Percentiles rank a stretch among this genome's conserved stretches.
These are phyloP conservation scores for Xylariaceae sp. DNA, from an alignment of 2,329 filamentous ascomycete genomes.

Conservation along the genomic window DNA sequence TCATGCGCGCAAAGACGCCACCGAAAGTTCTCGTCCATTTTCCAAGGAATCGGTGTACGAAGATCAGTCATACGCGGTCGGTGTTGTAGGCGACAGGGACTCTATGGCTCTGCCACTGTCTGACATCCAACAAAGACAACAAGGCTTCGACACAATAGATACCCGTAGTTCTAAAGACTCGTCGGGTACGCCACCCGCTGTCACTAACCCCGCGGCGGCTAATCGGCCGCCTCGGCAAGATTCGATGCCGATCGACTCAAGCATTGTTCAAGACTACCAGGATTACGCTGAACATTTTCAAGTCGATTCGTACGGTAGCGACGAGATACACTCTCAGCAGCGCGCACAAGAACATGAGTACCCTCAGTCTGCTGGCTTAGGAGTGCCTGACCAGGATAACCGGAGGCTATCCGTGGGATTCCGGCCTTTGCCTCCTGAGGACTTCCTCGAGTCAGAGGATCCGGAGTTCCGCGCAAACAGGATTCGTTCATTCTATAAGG, in stretches of 20 bases:
- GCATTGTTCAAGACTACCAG: constrained; percentile 28
- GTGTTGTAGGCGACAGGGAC: constrained; percentile 25
- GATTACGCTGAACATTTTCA: constrained; percentile 31
- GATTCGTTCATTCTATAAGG: constrained; percentile 98
- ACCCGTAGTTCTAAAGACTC: constrained; percentile 29
- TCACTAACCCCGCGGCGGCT: constrained; percentile 35
- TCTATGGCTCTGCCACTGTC: constrained; percentile 20
- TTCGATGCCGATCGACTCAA: constrained; percentile 35
- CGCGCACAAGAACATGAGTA: constrained; percentile 29
- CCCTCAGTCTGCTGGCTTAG: constrained; percentile 45
- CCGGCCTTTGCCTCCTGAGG: constrained; percentile 85
- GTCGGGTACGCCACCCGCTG: constrained; percentile 22
- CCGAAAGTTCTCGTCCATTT: constrained; percentile 25
- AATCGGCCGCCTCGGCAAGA: constrained; percentile 40
- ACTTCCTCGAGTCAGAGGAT: constrained; percentile 78
- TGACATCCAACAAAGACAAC: constrained; percentile 9
- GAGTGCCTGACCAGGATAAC: constrained; percentile 57
- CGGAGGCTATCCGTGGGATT: constrained; percentile 70
- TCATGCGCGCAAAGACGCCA: constrained; percentile 25
- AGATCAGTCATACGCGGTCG: constrained; percentile 22
- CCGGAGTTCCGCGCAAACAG: constrained; percentile 93
- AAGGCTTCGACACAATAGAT: constrained; percentile 30
- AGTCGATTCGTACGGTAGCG: constrained; percentile 29
- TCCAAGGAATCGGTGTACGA: constrained; percentile 27
- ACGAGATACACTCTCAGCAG: constrained; percentile 26